Evolutionary conservation across 352 stramenopile genomes (phyloP).

Genomic region (Phytopythium chamaehyphon): DNA sequence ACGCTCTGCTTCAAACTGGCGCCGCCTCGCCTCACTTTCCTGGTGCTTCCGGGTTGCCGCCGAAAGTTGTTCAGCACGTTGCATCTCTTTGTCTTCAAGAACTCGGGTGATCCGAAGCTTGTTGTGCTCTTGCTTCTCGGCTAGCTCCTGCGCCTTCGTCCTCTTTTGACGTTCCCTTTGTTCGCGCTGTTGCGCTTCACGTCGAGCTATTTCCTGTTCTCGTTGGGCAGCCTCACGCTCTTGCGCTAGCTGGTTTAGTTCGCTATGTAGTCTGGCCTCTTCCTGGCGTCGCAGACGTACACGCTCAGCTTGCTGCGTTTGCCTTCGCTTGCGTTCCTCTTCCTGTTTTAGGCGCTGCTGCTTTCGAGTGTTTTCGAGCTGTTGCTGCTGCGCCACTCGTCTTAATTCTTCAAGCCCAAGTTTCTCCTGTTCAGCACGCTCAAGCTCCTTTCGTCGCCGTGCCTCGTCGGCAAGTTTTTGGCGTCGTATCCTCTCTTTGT

Average conservation of each 20-base stretch:
- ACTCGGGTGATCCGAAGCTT: conserved; percentile 60
- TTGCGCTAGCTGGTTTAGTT: conserved; percentile 40
- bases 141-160: conserved; percentile 34
- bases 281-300: conserved; percentile 53
- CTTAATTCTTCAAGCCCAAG: conserved; percentile 41
- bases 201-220: conserved; percentile 36
- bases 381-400: conserved; percentile 34
- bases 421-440: conserved; percentile 45
- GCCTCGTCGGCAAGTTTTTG: conserved; percentile 56
- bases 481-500: conserved; percentile 29
- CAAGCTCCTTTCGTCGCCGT: conserved; percentile 40
- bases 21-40: conserved; percentile 51
- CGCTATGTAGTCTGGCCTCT: conserved; percentile 43
- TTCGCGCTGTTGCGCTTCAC: conserved; percentile 40
- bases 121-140: conserved; percentile 63
- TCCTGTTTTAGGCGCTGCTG: conserved; percentile 49
- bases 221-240: conserved; percentile 40
- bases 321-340: conserved; percentile 36
- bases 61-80: conserved; percentile 38
- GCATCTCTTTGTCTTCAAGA: conserved; percentile 52
- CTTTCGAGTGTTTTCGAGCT: conserved; percentile 38
- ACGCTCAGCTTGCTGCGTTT: conserved; percentile 43
- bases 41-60: conserved; percentile 58
- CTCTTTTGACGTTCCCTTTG: conserved; percentile 43
- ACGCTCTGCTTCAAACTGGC: conserved; percentile 40